Evolutionary conservation across 108 stramenopile genomes (phyloP).

Genomic region (Cylindrotheca fusiformis): DNA sequence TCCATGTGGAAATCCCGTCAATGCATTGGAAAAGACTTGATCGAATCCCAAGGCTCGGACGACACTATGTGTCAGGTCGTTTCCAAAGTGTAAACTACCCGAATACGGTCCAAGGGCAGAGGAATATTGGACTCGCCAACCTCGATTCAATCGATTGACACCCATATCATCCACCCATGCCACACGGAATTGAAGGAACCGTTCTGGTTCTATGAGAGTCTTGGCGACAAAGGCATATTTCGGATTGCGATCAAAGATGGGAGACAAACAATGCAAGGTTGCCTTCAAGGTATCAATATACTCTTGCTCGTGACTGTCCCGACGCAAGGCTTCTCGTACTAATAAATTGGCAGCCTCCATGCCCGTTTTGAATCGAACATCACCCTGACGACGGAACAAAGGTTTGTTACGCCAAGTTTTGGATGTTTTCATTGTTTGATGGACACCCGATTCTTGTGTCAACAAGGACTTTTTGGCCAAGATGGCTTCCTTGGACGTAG

Average conservation of each 20-base stretch:
- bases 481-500: no score
- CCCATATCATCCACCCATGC: conserved; percentile 90
- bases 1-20: conserved; percentile 88
- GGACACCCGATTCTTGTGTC: conserved; percentile 65
- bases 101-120: conserved; percentile 94
- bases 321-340: conserved; percentile 81
- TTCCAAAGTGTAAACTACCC: conserved; percentile 90
- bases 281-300: conserved; percentile 80
- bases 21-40: conserved; percentile 87
- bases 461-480: conserved; percentile 24
- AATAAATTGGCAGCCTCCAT: conserved; percentile 89
- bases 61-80: conserved; percentile 67
- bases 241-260: conserved; percentile 94
- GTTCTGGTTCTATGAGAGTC: conserved; percentile 90
- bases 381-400: conserved; percentile 90
- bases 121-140: conserved; percentile 84
- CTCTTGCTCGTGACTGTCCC: conserved; percentile 83
- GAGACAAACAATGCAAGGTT: conserved; percentile 79
- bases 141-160: conserved; percentile 79
- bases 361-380: conserved; percentile 92
- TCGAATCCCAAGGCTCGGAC: conserved; percentile 83
- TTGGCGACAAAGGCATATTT: conserved; percentile 96
- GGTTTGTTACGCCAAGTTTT: conserved; percentile 90
- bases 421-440: conserved; percentile 81
- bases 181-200: conserved; percentile 86